These are phyloP conservation scores for Astrocystis sublimbata DNA, from an alignment of 495 filamentous ascomycete genomes.

Conservation along the genomic window DNA sequence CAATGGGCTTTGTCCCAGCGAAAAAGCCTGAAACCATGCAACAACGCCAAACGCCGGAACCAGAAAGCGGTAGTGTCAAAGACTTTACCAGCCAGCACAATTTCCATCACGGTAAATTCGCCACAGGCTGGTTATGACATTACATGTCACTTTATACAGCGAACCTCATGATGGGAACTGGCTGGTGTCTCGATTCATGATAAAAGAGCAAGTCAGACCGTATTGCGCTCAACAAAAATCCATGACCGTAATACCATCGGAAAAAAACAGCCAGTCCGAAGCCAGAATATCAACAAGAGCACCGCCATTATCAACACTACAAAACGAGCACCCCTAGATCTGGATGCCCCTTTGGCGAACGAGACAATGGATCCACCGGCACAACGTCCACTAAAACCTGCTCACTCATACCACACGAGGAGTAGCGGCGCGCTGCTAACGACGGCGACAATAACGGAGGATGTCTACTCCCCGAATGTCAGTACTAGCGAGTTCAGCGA, in stretches of 20 bases:
- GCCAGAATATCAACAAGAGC: background rate
- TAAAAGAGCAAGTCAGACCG: no score
- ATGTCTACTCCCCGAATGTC: background rate
- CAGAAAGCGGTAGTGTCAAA: background rate
- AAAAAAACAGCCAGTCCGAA: background rate
- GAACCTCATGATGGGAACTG: background rate
- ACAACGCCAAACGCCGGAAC: background rate
- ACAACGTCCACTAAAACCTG: background rate
- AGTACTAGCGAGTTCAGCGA: background rate
- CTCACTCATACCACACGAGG: background rate
- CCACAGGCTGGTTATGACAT: no score
- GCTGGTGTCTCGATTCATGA: no score
- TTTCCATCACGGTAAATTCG: background rate
- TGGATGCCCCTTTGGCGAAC: background rate
- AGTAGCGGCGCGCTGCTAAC: background rate
- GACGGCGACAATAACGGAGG: no score
- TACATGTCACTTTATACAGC: background rate
- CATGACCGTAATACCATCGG: background rate
- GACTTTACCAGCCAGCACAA: background rate
- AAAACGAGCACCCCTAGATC: slow-evolving; percentile 1
- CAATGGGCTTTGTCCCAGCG: slow-evolving; percentile 9
- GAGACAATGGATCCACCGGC: background rate
- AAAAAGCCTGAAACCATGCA: background rate
- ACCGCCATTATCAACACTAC: no score
- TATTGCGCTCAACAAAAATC: no score